Evolutionary conservation across 768 basidiomycete species (phyloP).

Genomic region (Russula earlei): DNA sequence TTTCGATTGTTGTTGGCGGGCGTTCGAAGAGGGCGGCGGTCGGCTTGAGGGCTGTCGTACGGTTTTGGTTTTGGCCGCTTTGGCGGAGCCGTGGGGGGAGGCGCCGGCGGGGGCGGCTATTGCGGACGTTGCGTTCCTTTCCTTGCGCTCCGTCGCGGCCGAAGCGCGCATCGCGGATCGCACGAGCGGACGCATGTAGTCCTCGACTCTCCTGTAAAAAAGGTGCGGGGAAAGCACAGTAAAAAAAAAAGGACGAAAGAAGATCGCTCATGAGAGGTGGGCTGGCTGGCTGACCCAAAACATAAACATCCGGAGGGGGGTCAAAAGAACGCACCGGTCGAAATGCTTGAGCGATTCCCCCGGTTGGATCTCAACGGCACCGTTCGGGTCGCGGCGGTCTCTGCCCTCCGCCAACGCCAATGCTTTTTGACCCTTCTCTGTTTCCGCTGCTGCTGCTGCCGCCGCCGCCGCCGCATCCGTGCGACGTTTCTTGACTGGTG

Average conservation of each 20-base stretch:
- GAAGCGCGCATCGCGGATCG: slow-evolving; percentile 52
- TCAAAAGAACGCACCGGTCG: slow-evolving; percentile 44
- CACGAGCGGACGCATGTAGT: slow-evolving; percentile 55
- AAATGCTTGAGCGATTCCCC: slow-evolving; percentile 72
- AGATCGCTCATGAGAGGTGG: not conserved
- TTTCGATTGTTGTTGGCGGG: not conserved
- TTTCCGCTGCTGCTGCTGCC: slow-evolving; percentile 1
- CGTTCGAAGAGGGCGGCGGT: too few species aligned
- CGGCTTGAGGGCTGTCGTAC: slow-evolving; percentile 11
- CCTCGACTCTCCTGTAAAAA: slow-evolving; percentile 66
- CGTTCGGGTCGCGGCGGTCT: too few species aligned
- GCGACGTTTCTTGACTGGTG: slow-evolving; percentile 23
- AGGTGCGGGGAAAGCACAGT: not conserved
- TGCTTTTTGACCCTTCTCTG: not conserved
- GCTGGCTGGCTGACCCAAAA: too few species aligned
- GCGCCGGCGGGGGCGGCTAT: slow-evolving; percentile 22
- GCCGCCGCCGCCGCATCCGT: slow-evolving; percentile 19
- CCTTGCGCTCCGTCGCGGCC: slow-evolving; percentile 40
- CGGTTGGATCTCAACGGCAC: slow-evolving; percentile 38
- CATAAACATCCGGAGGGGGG: too few species aligned
- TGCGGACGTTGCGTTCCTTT: slow-evolving; percentile 25
- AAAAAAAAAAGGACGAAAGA: not conserved
- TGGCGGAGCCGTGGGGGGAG: not conserved
- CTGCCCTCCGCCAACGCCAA: too few species aligned
- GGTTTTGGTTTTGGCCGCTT: slow-evolving; percentile 10